These are phyloP conservation scores for Cytospora piceae DNA, from an alignment of 2,329 filamentous ascomycete genomes.

Conservation along the genomic window DNA sequence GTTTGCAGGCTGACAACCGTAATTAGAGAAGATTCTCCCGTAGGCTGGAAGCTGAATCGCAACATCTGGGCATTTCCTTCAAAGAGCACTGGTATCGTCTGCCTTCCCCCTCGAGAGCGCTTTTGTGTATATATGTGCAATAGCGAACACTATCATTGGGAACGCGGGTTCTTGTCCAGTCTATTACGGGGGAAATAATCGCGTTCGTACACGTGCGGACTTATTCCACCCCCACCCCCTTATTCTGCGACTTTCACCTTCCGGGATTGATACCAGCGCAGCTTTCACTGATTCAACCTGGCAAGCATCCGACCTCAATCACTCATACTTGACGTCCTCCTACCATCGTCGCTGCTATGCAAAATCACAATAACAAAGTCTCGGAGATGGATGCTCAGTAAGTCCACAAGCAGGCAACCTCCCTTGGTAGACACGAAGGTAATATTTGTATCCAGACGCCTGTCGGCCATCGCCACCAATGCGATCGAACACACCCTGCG, in stretches of 20 bases:
- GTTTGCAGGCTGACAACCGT: neutral
- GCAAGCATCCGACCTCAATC: neutral
- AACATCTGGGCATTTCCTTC: neutral
- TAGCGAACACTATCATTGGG: neutral
- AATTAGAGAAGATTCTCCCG: neutral
- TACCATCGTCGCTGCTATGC: neutral
- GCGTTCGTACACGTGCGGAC: neutral
- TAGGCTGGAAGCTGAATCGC: neutral
- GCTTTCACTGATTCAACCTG: neutral
- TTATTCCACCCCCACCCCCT: neutral
- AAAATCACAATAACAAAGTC: neutral
- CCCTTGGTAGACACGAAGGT: neutral
- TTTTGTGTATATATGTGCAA: neutral
- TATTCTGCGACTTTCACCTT: neutral
- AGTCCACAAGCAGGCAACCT: neutral
- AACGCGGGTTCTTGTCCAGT: neutral
- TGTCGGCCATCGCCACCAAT: neutral
- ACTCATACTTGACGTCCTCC: neutral
- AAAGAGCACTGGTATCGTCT: neutral
- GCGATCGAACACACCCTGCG: neutral
- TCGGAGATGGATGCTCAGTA: slow-evolving; percentile 7
- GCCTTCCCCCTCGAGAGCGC: neutral
- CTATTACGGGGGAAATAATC: neutral
- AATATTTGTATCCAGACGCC: neutral
- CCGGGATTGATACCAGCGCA: neutral